A percentile compares a stretch with the other conserved stretches of the same genome.
phyloP scores from a whole-genome alignment of 2,329 filamentous ascomycete species.

The Pseudogymnoascus sp. region DNA sequence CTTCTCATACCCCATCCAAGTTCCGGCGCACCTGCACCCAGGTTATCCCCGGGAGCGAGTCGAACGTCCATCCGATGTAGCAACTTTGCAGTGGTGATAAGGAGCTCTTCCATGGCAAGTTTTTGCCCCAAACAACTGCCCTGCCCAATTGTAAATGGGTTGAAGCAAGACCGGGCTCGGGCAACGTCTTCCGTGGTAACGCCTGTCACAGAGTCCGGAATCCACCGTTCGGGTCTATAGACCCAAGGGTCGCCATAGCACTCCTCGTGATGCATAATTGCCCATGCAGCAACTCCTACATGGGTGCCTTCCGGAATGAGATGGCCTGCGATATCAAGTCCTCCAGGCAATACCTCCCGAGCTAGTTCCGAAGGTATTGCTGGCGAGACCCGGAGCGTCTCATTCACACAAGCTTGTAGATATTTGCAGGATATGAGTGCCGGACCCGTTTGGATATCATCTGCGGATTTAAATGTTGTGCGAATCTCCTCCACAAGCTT shows the following conservation, averaged over 20 bases:
- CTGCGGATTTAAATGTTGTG: slow-evolving; percentile 25
- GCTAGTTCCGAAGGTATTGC: background rate
- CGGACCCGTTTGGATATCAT: slow-evolving; percentile 23
- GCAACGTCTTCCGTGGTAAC: slow-evolving; percentile 13
- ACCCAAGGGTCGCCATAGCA: background rate
- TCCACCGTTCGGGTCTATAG: slow-evolving; percentile 17
- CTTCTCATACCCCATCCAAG: background rate
- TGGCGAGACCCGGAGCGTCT: slow-evolving; percentile 37
- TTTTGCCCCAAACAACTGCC: slow-evolving; percentile 13
- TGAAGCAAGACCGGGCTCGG: slow-evolving; percentile 2
- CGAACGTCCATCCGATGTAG: slow-evolving; percentile 12
- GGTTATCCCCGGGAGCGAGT: background rate
- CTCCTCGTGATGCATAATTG: background rate
- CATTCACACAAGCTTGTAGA: slow-evolving; percentile 37
- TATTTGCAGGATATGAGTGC: slow-evolving; percentile 16
- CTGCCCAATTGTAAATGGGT: slow-evolving; percentile 13
- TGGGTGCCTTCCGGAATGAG: background rate
- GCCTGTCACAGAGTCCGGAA: slow-evolving; percentile 9
- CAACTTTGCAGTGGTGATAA: slow-evolving; percentile 4
- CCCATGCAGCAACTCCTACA: background rate
- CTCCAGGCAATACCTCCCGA: background rate
- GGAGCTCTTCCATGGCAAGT: slow-evolving; percentile 13
- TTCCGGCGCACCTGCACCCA: background rate
- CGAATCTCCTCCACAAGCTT: slow-evolving; percentile 27
- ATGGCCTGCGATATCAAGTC: background rate